Base-by-base conservation (phyloP, 176 grass and related monocot genomes). In the Phoenix dactylifera region DNA sequence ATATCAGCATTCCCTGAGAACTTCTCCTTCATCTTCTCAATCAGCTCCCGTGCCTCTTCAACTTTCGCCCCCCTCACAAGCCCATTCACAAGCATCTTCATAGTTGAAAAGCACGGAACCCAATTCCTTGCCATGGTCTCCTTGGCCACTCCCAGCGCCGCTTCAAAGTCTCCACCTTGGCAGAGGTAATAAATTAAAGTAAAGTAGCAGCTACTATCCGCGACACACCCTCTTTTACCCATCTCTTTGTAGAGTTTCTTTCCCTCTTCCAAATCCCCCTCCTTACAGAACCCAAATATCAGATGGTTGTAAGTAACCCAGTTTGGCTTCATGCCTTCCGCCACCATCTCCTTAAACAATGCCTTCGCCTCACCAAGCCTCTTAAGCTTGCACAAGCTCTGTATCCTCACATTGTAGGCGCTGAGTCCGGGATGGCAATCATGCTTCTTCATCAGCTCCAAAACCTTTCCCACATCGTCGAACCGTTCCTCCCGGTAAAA, bases 81-180 rank as follows among this genome's bases (percentile, higher is more conserved):
- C 53, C 87, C 92, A 74, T 85, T 72, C 57, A 96, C 87, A 69
- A 96, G 83, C 75, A 85, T 88, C 71, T 90, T 96, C 92, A 96
- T 96, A 32, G 72, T 88, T 3, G 87, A 85, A 65, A 90, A 96
- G 54, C 62, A 24, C 1, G 92, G 92, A 16, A 88, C 51, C 86
- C 83, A 85, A 59, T 85, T 88, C 72, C 19, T 85, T 19, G 75
- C 32, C 52, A 67, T 49, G 15, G 63, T 67, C 55, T 74, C 77
- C 76, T 80, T 79, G 79, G 77, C 87, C 18, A 90, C 39, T 15
- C 50, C 68, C 53, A 87, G 60, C 1, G 86, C 86, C 16, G 59
- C 55, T 70, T 90, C 86, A 77, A 87, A 90, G 53, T 96, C 83
- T 5, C 66, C 91, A 58, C 75, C 72, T 67, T 67, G 58, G n/a